Conservation (phyloP, 345 rosid genomes). For the Citrus sp. region DNA sequence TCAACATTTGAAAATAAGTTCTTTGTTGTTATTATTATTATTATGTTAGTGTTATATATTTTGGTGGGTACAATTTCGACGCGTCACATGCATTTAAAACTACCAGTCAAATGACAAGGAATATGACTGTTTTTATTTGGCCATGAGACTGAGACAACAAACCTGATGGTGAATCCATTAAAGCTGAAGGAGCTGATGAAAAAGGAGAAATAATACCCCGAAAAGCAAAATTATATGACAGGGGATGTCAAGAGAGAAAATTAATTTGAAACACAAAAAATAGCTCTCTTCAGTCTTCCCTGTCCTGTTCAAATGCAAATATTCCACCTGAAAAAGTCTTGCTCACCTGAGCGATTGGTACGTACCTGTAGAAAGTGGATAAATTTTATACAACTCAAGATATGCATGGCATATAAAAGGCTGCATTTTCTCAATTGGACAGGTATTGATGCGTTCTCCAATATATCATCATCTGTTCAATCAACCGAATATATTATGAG, state of each 20-base stretch:
- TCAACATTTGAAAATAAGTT: too few species aligned
- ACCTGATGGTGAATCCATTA: background rate
- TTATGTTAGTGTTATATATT: too few species aligned
- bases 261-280: too few species aligned
- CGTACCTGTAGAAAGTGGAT: background rate
- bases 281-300: too few species aligned
- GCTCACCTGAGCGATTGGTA: background rate
- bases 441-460: background rate
- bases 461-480: background rate
- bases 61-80: too few species aligned
- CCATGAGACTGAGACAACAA: background rate
- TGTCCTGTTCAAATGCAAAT: background rate
- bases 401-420: background rate
- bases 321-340: background rate
- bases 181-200: background rate
- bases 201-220: background rate
- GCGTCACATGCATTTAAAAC: too few species aligned
- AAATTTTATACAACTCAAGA: too few species aligned
- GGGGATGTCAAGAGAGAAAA: too few species aligned
- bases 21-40: too few species aligned
- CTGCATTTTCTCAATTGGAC: background rate
- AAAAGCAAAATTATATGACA: background rate
- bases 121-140: constrained; percentile 1
- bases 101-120: constrained; percentile 3
- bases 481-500: background rate